phyloP scores from a whole-genome alignment of 2,329 filamentous ascomycete species.

The Fusarium bulbicola region DNA sequence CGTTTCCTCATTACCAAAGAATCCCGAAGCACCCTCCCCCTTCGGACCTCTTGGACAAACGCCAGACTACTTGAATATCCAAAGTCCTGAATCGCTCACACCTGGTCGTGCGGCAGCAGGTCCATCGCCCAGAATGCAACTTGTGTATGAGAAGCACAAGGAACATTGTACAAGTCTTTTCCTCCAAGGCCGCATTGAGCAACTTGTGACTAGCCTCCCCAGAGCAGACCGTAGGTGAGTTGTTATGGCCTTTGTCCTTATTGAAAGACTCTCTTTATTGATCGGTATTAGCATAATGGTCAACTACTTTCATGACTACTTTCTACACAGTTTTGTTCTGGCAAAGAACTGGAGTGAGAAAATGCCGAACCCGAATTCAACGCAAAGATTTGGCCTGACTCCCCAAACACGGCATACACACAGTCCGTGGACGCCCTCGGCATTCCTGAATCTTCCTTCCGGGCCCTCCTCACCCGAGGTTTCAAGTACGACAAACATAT shows the following conservation, averaged over 20 bases:
- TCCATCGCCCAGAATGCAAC: neutral
- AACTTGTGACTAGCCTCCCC: neutral
- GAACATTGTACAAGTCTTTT: neutral
- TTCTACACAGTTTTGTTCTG: neutral
- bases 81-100: neutral
- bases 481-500: neutral
- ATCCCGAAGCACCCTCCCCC: neutral
- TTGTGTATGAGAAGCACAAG: neutral
- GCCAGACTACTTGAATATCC: fast-evolving
- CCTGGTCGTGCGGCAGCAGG: neutral
- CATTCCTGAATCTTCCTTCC: neutral
- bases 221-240: neutral
- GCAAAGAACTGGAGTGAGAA: neutral
- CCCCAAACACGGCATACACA: neutral
- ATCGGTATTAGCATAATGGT: neutral
- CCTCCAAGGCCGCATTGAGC: neutral
- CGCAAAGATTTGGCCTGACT: neutral
- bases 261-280: neutral
- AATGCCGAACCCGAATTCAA: neutral
- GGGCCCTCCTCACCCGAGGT: neutral
- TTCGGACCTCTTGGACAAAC: neutral
- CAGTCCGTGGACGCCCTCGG: neutral
- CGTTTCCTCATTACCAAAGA: fast-evolving
- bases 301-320: neutral
- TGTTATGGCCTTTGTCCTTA: neutral